Evolutionary conservation across 2,329 filamentous ascomycete genomes (phyloP).

Genomic region (Diaporthe sp.): DNA sequence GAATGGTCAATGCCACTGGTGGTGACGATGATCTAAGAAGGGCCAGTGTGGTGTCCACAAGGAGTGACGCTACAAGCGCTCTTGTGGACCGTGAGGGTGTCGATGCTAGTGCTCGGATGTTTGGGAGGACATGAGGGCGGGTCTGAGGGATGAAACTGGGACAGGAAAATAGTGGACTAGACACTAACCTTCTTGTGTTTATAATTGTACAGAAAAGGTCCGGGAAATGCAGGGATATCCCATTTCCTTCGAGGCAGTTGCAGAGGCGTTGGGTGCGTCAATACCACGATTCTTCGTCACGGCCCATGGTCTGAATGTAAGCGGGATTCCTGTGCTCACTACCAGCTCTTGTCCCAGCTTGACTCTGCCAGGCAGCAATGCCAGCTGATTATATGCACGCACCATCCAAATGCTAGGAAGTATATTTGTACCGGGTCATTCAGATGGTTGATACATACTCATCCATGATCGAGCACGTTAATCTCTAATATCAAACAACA

Average conservation of each 20-base stretch:
- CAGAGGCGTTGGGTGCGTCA: conserved; percentile 14
- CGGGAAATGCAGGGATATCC: neutral
- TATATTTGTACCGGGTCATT: neutral
- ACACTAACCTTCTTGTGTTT: conserved; percentile 28
- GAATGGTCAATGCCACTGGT: conserved; percentile 53
- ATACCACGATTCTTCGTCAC: conserved; percentile 4
- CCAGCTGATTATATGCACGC: neutral
- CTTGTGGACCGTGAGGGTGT: conserved; percentile 44
- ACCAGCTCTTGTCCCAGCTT: neutral
- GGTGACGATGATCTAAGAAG: conserved; percentile 49
- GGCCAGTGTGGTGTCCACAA: conserved; percentile 54
- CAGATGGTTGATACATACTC: neutral
- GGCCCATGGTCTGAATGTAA: neutral
- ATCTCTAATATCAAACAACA: neutral
- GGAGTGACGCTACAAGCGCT: conserved; percentile 33
- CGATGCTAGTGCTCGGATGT: conserved; percentile 43
- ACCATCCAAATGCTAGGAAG: too few species aligned
- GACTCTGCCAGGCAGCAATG: neutral
- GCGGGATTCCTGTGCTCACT: neutral
- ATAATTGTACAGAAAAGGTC: conserved; percentile 25
- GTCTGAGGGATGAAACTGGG: conserved; percentile 42
- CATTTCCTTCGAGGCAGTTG: neutral
- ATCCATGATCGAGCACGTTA: neutral
- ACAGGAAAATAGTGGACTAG: conserved; percentile 41
- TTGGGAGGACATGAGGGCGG: conserved; percentile 37